phyloP scores from a whole-genome alignment of 805 yeast species.

The Zygotorulaspora florentina region DNA sequence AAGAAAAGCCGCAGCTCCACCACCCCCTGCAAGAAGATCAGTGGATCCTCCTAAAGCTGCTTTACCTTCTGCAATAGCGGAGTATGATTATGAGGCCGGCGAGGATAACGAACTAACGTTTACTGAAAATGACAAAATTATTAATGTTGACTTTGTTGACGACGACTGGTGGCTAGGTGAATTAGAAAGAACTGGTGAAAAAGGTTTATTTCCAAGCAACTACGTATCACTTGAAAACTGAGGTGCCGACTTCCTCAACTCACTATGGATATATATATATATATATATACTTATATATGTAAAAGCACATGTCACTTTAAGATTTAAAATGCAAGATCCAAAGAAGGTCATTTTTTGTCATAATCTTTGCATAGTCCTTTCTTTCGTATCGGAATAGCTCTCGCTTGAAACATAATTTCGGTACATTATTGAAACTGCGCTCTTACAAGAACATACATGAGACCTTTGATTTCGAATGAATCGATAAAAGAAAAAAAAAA shows the following conservation, averaged over 20 bases:
- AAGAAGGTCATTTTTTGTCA: no score
- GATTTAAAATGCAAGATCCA: no score
- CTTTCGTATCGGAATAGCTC: no score
- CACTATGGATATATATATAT: no score
- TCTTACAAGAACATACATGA: no score
- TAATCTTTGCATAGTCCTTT: no score
- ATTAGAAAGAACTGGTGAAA: constrained; percentile 57
- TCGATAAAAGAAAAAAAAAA: no score
- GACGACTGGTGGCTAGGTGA: constrained; percentile 98
- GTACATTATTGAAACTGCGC: no score
- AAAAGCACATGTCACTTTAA: no score
- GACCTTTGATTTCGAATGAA: no score
- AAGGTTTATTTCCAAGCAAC: constrained; percentile 88
- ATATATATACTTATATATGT: no score
- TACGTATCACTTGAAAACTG: constrained; percentile 52
- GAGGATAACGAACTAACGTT: constrained; percentile 91
- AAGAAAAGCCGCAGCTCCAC: constrained; percentile 28
- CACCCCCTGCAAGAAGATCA: constrained; percentile 31
- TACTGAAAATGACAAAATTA: constrained; percentile 75
- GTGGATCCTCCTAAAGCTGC: constrained; percentile 17
- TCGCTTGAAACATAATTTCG: no score
- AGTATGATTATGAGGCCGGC: constrained; percentile 84
- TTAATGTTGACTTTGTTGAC: constrained; percentile 81
- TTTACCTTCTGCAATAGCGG: constrained; percentile 60
- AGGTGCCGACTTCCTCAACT: not conserved